phyloP scores from a whole-genome alignment of 768 basidiomycete species.

The Boletus pseudo-olivaceus region DNA sequence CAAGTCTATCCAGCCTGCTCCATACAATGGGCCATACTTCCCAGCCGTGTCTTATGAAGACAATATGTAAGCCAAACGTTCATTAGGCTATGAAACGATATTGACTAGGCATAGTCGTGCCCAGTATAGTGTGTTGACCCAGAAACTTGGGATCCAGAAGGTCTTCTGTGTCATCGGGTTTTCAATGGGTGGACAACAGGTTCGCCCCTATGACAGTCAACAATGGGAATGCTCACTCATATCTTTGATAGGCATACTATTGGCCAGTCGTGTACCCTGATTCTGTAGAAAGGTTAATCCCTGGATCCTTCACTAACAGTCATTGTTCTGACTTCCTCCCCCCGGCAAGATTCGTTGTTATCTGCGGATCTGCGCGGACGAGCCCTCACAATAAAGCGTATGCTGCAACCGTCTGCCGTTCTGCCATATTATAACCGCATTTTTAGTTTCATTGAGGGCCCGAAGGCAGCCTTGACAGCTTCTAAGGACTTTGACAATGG shows the following conservation, averaged over 20 bases:
- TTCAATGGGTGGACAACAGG: conserved; percentile 58
- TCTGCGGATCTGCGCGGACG: conserved; percentile 55
- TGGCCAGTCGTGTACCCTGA: conserved; percentile 57
- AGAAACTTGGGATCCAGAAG: conserved; percentile 43
- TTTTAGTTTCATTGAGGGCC: conserved; percentile 56
- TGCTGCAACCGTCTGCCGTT: background rate
- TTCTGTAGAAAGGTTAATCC: conserved; percentile 43
- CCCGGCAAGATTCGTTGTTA: conserved; percentile 41
- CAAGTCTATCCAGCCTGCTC: conserved; percentile 37
- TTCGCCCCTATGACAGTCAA: conserved; percentile 3
- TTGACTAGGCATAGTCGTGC: conserved; percentile 39
- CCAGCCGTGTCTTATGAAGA: conserved; percentile 54
- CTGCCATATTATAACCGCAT: background rate
- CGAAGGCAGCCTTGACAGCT: conserved; percentile 48
- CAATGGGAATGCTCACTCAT: background rate
- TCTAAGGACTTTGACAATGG: conserved; percentile 55
- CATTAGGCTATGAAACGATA: background rate
- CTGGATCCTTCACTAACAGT: background rate
- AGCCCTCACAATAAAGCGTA: conserved; percentile 56
- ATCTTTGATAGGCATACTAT: conserved; percentile 43
- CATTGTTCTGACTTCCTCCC: background rate
- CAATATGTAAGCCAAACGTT: conserved; percentile 43
- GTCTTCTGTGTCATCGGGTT: conserved; percentile 49
- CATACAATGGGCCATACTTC: conserved; percentile 59
- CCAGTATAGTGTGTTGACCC: conserved; percentile 48